Base-by-base conservation (phyloP, 495 filamentous ascomycete species). In the Hypoxylon rickii region DNA sequence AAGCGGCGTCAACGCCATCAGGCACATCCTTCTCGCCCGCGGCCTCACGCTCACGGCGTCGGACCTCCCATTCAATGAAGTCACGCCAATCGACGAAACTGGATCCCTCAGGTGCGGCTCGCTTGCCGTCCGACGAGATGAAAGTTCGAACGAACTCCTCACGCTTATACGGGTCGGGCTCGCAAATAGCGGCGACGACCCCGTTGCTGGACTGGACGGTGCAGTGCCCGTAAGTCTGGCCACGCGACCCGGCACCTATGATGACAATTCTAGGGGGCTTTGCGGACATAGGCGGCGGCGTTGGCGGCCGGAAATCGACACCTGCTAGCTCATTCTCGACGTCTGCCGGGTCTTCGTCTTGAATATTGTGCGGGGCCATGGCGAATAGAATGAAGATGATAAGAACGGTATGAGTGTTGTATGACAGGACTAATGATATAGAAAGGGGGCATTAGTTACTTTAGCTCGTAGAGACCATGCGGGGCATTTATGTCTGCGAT, bases 171-270 rank as follows among this genome's bases (percentile, higher is more conserved):
- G 76, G 70, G 45, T 90, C 78, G 0, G 94, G 93, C 62, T 98
- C 94, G 12, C 87, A 88, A 24, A 98, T 83, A 24, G 90, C 88
- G 7, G 81, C 81, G 51, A 96, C 78, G 2, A 82, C 69, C 19
- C 85, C 89, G 50, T 82, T 78, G 43, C 79, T 85, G 6, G 80
- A 77, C 3, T 79, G 73, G 15, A 70, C 70, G 20, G 89, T 84
- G 37, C 88, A 86, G 34, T 76, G 70, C 8, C 87, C 88, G 67
- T 96, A 96, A 13, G 87, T 79, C 45, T 80, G 79, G 36, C 93
- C 92, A 3, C 92, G 84, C 13, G 88, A 90, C 16, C 94, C 93
- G 8, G 90, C 94, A 37, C 93, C 93, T 55, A 97, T 88, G 56
- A 97, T 78, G 40, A 96, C 78, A 62, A 95, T 78, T 15, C 82